A percentile compares a stretch with the other conserved stretches of the same genome.
Evolutionary conservation across 2,329 filamentous ascomycete genomes (phyloP).

Genomic region (Penicillium occitanis): DNA sequence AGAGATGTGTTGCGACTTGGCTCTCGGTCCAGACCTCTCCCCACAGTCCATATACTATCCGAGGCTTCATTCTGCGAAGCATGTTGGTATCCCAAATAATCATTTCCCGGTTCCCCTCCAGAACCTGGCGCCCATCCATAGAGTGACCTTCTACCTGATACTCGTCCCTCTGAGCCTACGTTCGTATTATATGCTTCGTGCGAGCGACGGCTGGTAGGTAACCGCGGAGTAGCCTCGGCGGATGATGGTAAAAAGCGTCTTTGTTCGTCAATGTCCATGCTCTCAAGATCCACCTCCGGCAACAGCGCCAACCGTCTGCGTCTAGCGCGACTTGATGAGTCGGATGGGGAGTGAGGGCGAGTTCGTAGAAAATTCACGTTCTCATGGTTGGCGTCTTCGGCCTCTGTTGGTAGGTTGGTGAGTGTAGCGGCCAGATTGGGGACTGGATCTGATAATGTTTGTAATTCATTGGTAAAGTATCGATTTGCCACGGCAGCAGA

Average conservation of each 20-base stretch:
- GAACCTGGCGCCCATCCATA: constrained; percentile 62
- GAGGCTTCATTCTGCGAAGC: constrained; percentile 17
- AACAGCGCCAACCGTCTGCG: constrained; percentile 33
- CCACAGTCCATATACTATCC: constrained; percentile 33
- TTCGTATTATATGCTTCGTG: constrained; percentile 47
- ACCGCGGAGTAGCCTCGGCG: constrained; percentile 45
- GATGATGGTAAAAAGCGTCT: constrained; percentile 29
- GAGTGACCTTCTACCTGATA: constrained; percentile 54
- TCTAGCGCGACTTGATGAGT: constrained; percentile 33
- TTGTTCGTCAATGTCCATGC: constrained; percentile 40
- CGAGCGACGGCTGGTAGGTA: constrained; percentile 38
- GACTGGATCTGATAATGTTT: constrained; percentile 50
- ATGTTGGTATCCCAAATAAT: constrained; percentile 1
- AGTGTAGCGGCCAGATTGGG: constrained; percentile 55
- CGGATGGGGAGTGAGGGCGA: constrained; percentile 32
- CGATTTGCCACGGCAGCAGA: constrained; percentile 29
- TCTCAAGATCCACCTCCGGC: constrained; percentile 32
- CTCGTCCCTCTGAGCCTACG: constrained; percentile 55
- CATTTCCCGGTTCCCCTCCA: constrained; percentile 31
- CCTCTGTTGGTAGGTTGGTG: constrained; percentile 42
- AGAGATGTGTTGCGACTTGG: constrained; percentile 25
- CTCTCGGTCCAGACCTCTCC: constrained; percentile 26
- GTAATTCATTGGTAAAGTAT: constrained; percentile 50
- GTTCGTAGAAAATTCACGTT: constrained; percentile 55
- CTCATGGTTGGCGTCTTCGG: constrained; percentile 48